These are phyloP conservation scores for Gnomoniopsis sp. DNA, from an alignment of 2,329 filamentous ascomycete species.

Conservation along the genomic window DNA sequence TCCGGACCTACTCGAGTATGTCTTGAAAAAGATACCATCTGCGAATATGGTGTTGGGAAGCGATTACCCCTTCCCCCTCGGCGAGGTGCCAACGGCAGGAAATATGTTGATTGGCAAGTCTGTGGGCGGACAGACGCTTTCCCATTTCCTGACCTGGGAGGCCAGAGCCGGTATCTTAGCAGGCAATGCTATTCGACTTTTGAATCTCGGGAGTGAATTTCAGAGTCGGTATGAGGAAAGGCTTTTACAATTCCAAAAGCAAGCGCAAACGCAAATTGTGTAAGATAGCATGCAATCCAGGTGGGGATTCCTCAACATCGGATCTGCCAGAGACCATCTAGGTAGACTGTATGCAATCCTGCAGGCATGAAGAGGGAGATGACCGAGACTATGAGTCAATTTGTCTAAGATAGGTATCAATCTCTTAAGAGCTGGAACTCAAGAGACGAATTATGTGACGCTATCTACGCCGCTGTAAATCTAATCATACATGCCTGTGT, in stretches of 20 bases:
- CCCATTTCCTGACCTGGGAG: conserved; percentile 28
- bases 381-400: too few species aligned
- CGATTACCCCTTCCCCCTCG: conserved; percentile 34
- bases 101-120: conserved; percentile 29
- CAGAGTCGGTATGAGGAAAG: conserved; percentile 23
- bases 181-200: conserved; percentile 30
- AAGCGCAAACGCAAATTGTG: background rate
- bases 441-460: too few species aligned
- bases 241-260: conserved; percentile 20
- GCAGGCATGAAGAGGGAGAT: too few species aligned
- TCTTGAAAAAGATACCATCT: conserved; percentile 30
- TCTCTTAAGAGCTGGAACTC: too few species aligned
- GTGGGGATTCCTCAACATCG: too few species aligned
- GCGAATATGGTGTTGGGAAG: conserved; percentile 31
- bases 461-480: too few species aligned
- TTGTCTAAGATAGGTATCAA: too few species aligned
- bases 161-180: conserved; percentile 29
- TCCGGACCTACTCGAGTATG: conserved; percentile 30
- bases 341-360: too few species aligned
- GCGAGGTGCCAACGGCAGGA: conserved; percentile 31
- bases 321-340: too few species aligned
- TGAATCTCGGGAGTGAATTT: conserved; percentile 26
- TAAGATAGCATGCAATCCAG: background rate
- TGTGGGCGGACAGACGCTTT: conserved; percentile 15
- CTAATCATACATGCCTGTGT: too few species aligned